A percentile compares a stretch with the other conserved stretches of the same genome.
Conservation (phyloP, 1,284 basidiomycete species). For the Pascua guehoae region DNA sequence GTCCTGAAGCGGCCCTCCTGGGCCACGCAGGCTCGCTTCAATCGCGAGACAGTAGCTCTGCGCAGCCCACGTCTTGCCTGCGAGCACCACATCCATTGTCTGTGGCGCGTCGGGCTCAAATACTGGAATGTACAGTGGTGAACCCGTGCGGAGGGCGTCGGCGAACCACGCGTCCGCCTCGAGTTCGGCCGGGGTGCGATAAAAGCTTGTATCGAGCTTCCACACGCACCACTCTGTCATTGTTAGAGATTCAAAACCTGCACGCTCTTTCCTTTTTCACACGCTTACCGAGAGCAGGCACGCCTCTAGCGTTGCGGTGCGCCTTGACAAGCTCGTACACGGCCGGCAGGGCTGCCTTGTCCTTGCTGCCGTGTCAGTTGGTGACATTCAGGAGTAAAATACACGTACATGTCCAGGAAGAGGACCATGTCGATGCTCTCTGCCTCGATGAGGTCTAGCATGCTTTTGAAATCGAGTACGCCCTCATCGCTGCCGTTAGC, state of each 20-base stretch:
- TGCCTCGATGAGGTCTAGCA: neutral
- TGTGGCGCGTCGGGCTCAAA: neutral
- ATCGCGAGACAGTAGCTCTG: neutral
- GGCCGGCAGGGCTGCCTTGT: neutral
- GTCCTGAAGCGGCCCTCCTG: neutral
- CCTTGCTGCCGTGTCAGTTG: neutral
- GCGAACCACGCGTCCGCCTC: constrained; percentile 2
- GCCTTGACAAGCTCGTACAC: neutral
- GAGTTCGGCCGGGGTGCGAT: neutral
- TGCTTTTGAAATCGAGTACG: neutral
- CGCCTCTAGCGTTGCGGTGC: neutral
- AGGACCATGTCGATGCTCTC: neutral
- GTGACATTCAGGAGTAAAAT: neutral
- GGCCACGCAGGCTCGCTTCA: neutral
- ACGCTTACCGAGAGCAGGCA: neutral
- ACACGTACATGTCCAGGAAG: neutral
- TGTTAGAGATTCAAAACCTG: neutral
- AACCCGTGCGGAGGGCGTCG: neutral
- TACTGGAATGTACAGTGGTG: constrained; percentile 1
- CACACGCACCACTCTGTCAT: constrained; percentile 2
- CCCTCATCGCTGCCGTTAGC: too few species aligned
- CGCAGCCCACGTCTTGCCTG: neutral
- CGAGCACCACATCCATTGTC: neutral
- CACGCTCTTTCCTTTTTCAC: neutral
- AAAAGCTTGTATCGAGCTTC: neutral